phyloP scores from a whole-genome alignment of 1,284 basidiomycete genomes.

The Leccinum variabile region DNA sequence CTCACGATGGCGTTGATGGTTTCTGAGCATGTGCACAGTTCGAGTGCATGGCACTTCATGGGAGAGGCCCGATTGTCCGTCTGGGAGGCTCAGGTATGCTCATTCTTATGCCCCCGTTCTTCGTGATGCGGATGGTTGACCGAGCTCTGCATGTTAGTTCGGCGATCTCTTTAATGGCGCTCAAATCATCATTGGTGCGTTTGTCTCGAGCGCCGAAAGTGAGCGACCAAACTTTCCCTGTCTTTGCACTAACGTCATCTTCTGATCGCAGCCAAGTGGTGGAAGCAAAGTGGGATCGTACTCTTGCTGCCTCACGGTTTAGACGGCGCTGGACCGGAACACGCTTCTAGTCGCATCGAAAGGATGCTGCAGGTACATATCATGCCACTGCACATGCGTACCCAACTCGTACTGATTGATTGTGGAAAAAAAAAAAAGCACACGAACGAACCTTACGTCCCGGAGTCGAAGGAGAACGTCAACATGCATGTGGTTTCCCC shows the following conservation, averaged over 20 bases:
- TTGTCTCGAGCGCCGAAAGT: slow-evolving; percentile 82
- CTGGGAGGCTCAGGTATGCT: slow-evolving; percentile 79
- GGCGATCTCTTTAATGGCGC: slow-evolving; percentile 94
- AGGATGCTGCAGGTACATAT: slow-evolving; percentile 75
- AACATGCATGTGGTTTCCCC: slow-evolving; percentile 87
- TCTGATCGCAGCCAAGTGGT: slow-evolving; percentile 79
- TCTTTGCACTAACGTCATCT: neutral
- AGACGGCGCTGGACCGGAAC: slow-evolving; percentile 90
- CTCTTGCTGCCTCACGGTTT: slow-evolving; percentile 84
- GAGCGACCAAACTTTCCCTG: slow-evolving; percentile 28
- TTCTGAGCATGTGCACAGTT: slow-evolving; percentile 49
- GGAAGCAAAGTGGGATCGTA: slow-evolving; percentile 88
- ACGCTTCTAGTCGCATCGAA: slow-evolving; percentile 84
- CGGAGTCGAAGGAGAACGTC: slow-evolving; percentile 45
- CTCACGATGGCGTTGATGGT: neutral
- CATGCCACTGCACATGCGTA: neutral
- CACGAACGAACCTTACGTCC: slow-evolving; percentile 63
- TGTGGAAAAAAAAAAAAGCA: slow-evolving; percentile 43
- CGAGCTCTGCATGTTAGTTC: slow-evolving; percentile 44
- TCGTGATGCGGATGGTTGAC: slow-evolving; percentile 3
- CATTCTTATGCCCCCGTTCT: slow-evolving; percentile 22
- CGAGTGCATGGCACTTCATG: slow-evolving; percentile 83
- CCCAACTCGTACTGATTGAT: neutral
- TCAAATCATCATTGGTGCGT: slow-evolving; percentile 87
- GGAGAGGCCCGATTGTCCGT: slow-evolving; percentile 80